Base-by-base conservation (phyloP, 192 early-diverging fungal species). In the Mortierella claussenii region DNA sequence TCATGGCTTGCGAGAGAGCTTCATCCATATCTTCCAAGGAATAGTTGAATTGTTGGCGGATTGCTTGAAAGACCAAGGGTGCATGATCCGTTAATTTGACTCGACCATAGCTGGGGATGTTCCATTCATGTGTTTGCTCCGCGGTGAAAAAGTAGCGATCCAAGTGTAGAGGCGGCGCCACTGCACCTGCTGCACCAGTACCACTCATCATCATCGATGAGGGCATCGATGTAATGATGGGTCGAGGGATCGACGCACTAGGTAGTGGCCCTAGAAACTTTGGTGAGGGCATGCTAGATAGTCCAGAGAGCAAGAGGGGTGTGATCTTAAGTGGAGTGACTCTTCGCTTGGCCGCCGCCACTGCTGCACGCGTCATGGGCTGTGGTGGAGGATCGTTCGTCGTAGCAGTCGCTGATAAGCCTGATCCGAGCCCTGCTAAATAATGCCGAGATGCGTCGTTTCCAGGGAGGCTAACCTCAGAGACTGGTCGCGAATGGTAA, bases 41-140 rank as follows among this genome's bases (percentile, higher is more conserved):
- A 45, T 76, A 76, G 23, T 62, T 42, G 24, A 76, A 76, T 15
- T 31, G 58, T n/a, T 76, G 64, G 24, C 73, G 63, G 18, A 76
- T 66, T 6, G 65, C 65, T 15, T 76, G 73, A 23, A 76, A 76
- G 44, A 67, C 73, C 5, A 61, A 13, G 1, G 73, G 73, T 0
- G 73, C 63, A 26, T 76, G 73, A 40, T 76, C 73, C 4, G 56
- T 76, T 18, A 76, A 62, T 28, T 62, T 66, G 36, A 76, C 65
- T 12, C 65, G 63, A 20, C 73, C 73, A 43, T 67, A 76, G 36
- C 44, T 67, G 15, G 73, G 73, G 42, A 76, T 67, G 36, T 76
- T 76, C 73, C 73, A 76, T 61, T 76, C 73, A 28, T 76, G 73
- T 4, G 67, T 59, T 23, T 76, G 73, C 8, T 76, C 73, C 0